These are phyloP conservation scores for Ganoderma boninense DNA, from an alignment of 1,284 basidiomycete genomes.

Conservation along the genomic window DNA sequence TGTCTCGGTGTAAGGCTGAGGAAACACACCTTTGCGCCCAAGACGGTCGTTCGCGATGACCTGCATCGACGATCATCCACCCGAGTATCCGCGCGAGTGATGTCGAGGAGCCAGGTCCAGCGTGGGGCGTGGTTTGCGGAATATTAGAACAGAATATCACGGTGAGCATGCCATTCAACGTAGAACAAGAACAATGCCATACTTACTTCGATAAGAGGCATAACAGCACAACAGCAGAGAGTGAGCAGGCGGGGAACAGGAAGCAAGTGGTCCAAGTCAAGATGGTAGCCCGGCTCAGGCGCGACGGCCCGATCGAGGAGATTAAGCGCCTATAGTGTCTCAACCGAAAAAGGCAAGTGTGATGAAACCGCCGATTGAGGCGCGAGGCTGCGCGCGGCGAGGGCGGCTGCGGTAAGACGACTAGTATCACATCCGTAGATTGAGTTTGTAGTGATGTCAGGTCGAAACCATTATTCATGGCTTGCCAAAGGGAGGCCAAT, in stretches of 20 bases:
- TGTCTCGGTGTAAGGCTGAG: too few relatives aligned
- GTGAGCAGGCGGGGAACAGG: background rate
- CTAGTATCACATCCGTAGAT: too few relatives aligned
- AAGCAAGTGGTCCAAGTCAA: background rate
- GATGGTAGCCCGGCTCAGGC: background rate
- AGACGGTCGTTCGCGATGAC: constrained; percentile 97
- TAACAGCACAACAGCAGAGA: background rate
- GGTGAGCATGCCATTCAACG: background rate
- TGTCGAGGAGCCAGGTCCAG: background rate
- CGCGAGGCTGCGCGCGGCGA: too few relatives aligned
- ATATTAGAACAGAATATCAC: background rate
- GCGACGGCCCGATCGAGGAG: background rate
- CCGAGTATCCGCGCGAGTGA: background rate
- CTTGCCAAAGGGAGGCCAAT: too few relatives aligned
- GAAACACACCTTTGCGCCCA: constrained; percentile 85
- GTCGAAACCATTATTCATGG: too few relatives aligned
- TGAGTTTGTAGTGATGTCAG: too few relatives aligned
- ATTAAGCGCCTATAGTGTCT: background rate
- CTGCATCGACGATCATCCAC: constrained; percentile 47
- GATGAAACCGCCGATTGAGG: background rate
- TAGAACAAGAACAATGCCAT: background rate
- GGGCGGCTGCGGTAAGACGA: too few relatives aligned
- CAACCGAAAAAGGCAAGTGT: constrained; percentile 5
- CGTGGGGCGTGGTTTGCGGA: background rate
- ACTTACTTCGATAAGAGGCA: constrained; percentile 33